These are phyloP conservation scores for Begonia masoniana DNA, from an alignment of 306 rosid species.

Conservation along the genomic window DNA sequence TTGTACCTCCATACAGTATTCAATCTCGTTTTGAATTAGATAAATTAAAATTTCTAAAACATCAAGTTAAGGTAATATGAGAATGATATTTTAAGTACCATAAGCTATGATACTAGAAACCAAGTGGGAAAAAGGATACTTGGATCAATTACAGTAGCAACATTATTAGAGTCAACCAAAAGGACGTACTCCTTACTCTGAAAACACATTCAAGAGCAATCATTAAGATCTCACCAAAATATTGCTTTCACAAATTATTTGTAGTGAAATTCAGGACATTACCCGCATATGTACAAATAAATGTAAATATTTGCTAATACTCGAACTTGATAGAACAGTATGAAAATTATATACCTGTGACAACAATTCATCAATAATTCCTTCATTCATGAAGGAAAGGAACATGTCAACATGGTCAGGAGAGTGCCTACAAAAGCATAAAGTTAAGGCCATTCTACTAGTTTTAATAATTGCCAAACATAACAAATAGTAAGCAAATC, in stretches of 20 bases:
- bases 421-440: constrained; percentile 27
- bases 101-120: constrained; percentile 1
- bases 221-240: too few relatives aligned
- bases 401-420: constrained; percentile 29
- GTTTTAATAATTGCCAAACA: too few relatives aligned
- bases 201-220: constrained; percentile 9
- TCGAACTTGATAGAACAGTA: not conserved
- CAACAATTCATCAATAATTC: constrained; percentile 15
- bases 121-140: constrained; percentile 45
- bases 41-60: constrained; percentile 37
- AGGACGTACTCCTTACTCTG: constrained; percentile 79
- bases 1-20: constrained; percentile 67
- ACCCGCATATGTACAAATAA: too few relatives aligned
- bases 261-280: too few relatives aligned
- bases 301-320: too few relatives aligned
- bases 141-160: constrained; percentile 53
- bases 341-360: constrained; percentile 33
- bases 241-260: too few relatives aligned
- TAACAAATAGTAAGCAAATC: too few relatives aligned
- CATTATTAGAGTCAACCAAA: constrained; percentile 49
- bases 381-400: constrained; percentile 24
- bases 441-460: not conserved
- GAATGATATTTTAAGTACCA: constrained; percentile 11
- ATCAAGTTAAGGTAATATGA: constrained; percentile 27
- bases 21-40: constrained; percentile 13